Evolutionary conservation across 495 filamentous ascomycete genomes (phyloP), one percentile per base, ranked within the genome.

Genomic region (Xylaria castorea): DNA sequence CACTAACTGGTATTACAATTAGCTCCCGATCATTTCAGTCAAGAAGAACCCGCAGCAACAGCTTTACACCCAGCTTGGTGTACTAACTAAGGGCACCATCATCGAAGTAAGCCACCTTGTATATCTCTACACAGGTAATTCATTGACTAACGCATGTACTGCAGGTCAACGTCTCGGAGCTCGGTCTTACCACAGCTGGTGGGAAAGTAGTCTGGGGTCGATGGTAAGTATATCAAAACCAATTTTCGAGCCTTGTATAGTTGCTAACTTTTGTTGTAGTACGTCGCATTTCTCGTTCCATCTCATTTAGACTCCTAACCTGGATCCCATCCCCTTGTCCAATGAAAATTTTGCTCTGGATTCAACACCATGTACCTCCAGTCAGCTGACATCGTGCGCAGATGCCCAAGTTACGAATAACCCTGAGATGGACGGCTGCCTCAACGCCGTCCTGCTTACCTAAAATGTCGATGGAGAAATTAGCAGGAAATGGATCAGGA

Each of bases 1-100:
- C 6, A n/a, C 20, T 50, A 9, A 50, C 20, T 8, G n/a, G 20
- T 22, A 18, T 50, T 50, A 8, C 20, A 50, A 50, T 20, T n/a
- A 30, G 30, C 46, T 63, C 4, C 96, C 95, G 20, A 97, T 99
- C 70, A 88, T 99, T 66, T 88, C 87, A 55, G 96, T 99, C 75
- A 98, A 98, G 88, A 98, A 99, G 91, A 99, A 98, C 85, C 96
- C 96, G 14, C 93, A 96, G 84, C 95, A 93, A 79, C 94, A 94
- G 2, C 89, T 98, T 81, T 98, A 94, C 81, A 98, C 97, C 5
- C 95, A 97, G 76, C 86, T 98, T 22, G 96, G 96, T 71, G 96
- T 36, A 0, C 79, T 99, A 75, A 97, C 94, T 38, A 96, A 95
- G 84, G 96, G 96, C 65, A 98, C 96, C 12, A 92, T 98, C 71